A percentile compares a stretch with the other conserved stretches of the same genome.
Conservation (phyloP, 345 rosid genomes). For the Cardiospermum halicacabum region DNA sequence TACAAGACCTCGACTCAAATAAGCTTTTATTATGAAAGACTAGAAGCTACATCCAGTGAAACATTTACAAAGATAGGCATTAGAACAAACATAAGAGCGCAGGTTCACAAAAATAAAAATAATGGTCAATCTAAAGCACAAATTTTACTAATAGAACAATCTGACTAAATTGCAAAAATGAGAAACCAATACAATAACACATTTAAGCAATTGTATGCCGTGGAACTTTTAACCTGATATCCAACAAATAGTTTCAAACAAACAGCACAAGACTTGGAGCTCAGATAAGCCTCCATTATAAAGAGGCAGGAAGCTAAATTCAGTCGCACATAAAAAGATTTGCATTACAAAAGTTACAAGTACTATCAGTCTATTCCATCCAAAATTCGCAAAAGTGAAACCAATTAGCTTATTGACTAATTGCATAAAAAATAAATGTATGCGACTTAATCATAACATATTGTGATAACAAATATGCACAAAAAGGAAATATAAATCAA, state of each 20-base stretch:
- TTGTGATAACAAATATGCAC: neutral
- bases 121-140: neutral
- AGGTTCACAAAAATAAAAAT: neutral
- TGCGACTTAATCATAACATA: neutral
- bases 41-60: too few species aligned
- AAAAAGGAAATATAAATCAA: neutral
- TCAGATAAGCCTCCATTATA: neutral
- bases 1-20: too few species aligned
- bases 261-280: neutral
- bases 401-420: neutral
- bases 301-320: neutral
- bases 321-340: neutral
- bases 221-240: neutral
- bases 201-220: too few species aligned
- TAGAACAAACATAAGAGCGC: too few species aligned
- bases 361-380: neutral
- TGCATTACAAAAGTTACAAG: neutral
- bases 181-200: too few species aligned
- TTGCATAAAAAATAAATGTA: too few species aligned
- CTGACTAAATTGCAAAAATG: too few species aligned
- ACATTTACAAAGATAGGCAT: neutral
- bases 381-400: neutral
- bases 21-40: too few species aligned
- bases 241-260: constrained; percentile 3
- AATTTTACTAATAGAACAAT: too few species aligned